Percentiles rank a stretch among this genome's conserved stretches.
These are phyloP conservation scores for Daldinia childiae DNA, from an alignment of 495 filamentous ascomycete genomes.

Conservation along the genomic window DNA sequence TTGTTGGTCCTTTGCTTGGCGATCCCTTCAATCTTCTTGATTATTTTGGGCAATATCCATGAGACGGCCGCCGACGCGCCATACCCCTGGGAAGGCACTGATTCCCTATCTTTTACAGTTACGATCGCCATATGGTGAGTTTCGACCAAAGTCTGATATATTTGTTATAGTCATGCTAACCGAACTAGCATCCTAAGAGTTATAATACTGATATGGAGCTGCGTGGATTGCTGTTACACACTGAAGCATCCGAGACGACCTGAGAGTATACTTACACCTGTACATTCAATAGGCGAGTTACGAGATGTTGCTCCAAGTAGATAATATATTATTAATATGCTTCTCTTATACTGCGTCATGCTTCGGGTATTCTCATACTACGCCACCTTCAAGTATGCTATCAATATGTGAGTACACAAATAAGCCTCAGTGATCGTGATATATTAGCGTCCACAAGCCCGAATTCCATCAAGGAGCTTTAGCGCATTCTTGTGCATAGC, in stretches of 20 bases:
- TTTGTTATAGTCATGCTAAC: constrained; percentile 8
- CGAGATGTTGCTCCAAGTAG: constrained; percentile 15
- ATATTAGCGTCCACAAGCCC: background rate
- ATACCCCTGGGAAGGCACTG: constrained; percentile 35
- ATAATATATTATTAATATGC: constrained; percentile 12
- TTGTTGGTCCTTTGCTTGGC: constrained; percentile 33
- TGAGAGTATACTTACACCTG: constrained; percentile 6
- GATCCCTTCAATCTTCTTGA: constrained; percentile 33
- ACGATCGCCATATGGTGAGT: constrained; percentile 40
- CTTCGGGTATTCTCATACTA: background rate
- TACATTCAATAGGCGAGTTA: constrained; percentile 30
- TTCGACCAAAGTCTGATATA: background rate
- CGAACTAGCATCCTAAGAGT: constrained; percentile 21
- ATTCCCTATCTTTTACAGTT: constrained; percentile 23
- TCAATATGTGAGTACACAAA: background rate
- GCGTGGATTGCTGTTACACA: constrained; percentile 29
- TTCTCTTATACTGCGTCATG: background rate
- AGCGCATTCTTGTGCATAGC: constrained; percentile 3
- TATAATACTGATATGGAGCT: constrained; percentile 35
- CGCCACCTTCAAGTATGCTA: background rate
- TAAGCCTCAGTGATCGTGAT: background rate
- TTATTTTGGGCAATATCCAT: constrained; percentile 11
- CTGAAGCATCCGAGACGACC: constrained; percentile 19
- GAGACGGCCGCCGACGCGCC: background rate
- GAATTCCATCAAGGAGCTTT: background rate